Base-by-base conservation (phyloP, 2,329 filamentous ascomycete species). In the Pezicula radicicola region DNA sequence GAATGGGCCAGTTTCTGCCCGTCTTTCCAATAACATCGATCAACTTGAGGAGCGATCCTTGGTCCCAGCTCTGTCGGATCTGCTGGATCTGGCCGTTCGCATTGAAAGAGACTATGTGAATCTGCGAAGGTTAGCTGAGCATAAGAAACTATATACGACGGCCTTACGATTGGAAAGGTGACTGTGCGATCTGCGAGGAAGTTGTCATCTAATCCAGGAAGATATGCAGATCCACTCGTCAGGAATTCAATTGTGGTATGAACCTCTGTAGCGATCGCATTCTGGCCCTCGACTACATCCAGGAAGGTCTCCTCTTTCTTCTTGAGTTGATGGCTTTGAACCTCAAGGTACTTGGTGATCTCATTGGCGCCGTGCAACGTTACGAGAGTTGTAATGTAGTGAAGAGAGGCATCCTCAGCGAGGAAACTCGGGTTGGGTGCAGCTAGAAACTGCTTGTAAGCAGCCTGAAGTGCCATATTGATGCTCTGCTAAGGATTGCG, bases 51-150 rank as follows among this genome's bases (percentile, higher is more conserved):
- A 99, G 81, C 49, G 91, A 88, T 55, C 86, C 92, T 71, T 99
- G 94, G 69, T 99, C 94, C 94, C 94, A 99, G 69, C 88, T 90
- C 61, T 93, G 83, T 61, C 93, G 89, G 58, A 97, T 89, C 69
- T 94, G 90, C 54, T 80, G 70, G 67, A 99, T 97, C 74, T 90
- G 91, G 68, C 84, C 82, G 44, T 87, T 72, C 59, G 71, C 68
- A 69, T 95, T 82, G 71, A 97, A 96, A 52, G 84, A 82, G 60
- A 99, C 92, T 58, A 97, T 85, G 75, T 99, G 94, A 63, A 87
- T 81, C 90, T 94, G 69, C 53, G 54, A 44, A 49, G 9, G 46
- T 65, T 52, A 65, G 57, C 19, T 41, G 37, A 30, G 16, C 30
- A 27, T 5, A 8, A 5, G 36, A 10, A 13, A 39, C 36, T 16